Evolutionary conservation across 2,329 filamentous ascomycete genomes (phyloP), one percentile per base, ranked within the genome.

Genomic region (Ophiocordyceps camponoti-rufipedis): DNA sequence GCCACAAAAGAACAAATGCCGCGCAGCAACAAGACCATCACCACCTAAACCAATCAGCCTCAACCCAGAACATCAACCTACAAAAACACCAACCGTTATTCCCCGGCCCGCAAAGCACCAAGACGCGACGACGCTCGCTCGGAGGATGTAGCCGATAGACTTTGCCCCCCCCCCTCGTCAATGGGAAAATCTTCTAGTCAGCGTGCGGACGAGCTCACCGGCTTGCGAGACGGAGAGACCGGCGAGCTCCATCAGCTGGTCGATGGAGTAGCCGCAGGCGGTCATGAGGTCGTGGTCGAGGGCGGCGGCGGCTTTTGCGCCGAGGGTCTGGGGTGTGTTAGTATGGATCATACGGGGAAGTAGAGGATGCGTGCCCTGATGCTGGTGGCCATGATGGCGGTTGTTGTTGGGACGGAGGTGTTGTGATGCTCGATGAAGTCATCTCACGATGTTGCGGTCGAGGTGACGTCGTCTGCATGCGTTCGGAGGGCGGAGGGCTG

Each of bases 171-270:
- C n/a, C n/a, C n/a, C n/a, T n/a, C 7, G 41, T 13, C 23, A 32
- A 9, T 23, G 16, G 14, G 4, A 4, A 11, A 14, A 6, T 28
- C 33, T 31, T 9, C 12, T 12, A 19, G 23, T 11, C 1, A 13
- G 18, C 3, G 23, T 23, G 7, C 16, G 16, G 2, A 23, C 18
- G 5, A 38, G 50, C 68, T 48, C 58, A 88, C 86, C 79, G 44
- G 83, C 87, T 69, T 96, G 87, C 12, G 89, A 89, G 28, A 96
- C 87, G 1, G 87, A 88, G 0, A 98, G 72, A 0, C 91, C 91
- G 41, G 91, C 91, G 8, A 98, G 68, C 60, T 96, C 91, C 91
- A 98, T 96, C 43, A 98, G 70, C 63, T 98, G 91, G 58, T 96
- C 91, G 46, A 98, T 75, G 11, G 86, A 94, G 65, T 94, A 98